Evolutionary conservation across 331 rosid species (phyloP).

Genomic region (Erythrophleum ivorense): DNA sequence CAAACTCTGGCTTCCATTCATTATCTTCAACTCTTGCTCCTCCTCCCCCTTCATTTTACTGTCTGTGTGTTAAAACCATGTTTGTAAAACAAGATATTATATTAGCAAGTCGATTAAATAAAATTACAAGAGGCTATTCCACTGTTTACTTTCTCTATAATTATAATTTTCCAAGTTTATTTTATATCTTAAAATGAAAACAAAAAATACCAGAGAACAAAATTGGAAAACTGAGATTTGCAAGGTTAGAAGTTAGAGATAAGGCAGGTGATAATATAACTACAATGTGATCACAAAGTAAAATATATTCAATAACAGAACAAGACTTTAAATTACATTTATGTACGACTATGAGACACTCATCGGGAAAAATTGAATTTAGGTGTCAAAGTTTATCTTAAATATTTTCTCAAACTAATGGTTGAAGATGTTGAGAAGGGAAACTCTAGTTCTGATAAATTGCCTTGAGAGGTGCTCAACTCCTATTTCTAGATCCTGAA

Average conservation of each 20-base stretch:
- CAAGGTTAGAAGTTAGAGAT: background rate
- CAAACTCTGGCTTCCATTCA: background rate
- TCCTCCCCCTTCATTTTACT: background rate
- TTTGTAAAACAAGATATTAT: background rate
- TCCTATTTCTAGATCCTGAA: conserved; percentile 38
- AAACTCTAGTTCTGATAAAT: conserved; percentile 43
- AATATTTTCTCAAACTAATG: conserved; percentile 32
- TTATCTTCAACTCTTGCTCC: background rate
- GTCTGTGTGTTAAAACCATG: background rate
- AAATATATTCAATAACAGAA: conserved; percentile 10
- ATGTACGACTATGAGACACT: conserved; percentile 28
- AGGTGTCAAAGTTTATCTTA: background rate
- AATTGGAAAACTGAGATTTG: background rate
- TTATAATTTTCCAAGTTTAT: background rate
- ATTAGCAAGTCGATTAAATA: background rate
- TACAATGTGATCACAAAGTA: background rate
- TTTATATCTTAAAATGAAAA: background rate
- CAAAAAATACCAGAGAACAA: background rate
- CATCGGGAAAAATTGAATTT: conserved; percentile 9
- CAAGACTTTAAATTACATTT: background rate
- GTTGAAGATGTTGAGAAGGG: conserved; percentile 55
- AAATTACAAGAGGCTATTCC: background rate
- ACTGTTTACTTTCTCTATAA: background rate
- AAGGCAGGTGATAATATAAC: background rate
- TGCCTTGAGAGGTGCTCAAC: conserved; percentile 41